A percentile compares a stretch with the other conserved stretches of the same genome.
Conservation (phyloP, 140 eudicot species). For the Anethum foeniculum region DNA sequence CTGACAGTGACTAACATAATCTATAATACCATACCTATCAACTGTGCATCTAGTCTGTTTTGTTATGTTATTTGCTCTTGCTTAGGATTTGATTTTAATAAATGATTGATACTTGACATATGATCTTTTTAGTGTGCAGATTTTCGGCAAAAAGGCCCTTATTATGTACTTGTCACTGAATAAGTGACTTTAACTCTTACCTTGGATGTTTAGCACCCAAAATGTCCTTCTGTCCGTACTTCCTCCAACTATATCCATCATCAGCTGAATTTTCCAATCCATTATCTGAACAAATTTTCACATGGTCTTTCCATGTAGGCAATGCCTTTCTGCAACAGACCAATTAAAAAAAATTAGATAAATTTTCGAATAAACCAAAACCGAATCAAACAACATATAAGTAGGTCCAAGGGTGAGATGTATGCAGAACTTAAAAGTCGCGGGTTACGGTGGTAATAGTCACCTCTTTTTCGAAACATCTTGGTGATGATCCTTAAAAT, state of each 20-base stretch:
- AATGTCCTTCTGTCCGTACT: slow-evolving; percentile 95
- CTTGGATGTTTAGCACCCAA: slow-evolving; percentile 86
- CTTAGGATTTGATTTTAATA: not conserved
- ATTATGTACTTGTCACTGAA: too few species aligned
- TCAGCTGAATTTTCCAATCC: slow-evolving; percentile 73
- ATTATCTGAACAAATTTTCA: slow-evolving; percentile 44
- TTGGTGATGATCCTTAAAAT: slow-evolving; percentile 19
- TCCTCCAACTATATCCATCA: slow-evolving; percentile 93
- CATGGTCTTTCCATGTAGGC: slow-evolving; percentile 73
- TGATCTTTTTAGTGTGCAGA: not conserved
- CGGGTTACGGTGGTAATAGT: not conserved
- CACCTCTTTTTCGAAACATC: slow-evolving; percentile 61
- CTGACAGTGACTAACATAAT: not conserved
- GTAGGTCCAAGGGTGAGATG: not conserved
- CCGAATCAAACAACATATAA: not conserved
- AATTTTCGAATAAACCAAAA: too few species aligned
- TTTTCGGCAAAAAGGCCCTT: not conserved
- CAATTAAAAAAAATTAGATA: not conserved
- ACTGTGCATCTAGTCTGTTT: not conserved
- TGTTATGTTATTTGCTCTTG: not conserved
- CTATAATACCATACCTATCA: not conserved
- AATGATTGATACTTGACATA: not conserved
- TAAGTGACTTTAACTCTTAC: slow-evolving; percentile 20
- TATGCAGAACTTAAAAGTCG: not conserved
- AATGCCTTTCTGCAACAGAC: slow-evolving; percentile 52